These are phyloP conservation scores for Articulospora tetracladia DNA, from an alignment of 495 filamentous ascomycete genomes.

Conservation along the genomic window DNA sequence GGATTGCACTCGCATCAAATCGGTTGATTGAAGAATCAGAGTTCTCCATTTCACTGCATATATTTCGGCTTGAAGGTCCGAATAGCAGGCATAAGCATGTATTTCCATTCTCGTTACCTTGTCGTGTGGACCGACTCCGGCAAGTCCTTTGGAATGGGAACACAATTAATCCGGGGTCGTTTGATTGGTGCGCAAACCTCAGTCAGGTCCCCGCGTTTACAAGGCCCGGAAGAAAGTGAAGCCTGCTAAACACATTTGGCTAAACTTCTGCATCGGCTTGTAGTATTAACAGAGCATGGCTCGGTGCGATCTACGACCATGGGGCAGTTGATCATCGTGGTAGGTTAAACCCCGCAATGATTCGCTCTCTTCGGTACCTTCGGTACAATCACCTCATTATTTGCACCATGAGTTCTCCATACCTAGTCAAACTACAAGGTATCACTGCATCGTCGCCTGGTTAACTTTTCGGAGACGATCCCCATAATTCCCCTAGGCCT, in stretches of 20 bases:
- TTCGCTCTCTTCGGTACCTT: not conserved
- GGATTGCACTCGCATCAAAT: not conserved
- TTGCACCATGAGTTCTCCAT: not conserved
- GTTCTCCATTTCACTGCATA: not conserved
- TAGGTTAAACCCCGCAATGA: not conserved
- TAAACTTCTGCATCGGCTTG: not conserved
- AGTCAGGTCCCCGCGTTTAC: not conserved
- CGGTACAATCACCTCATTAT: not conserved
- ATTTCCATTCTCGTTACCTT: not conserved
- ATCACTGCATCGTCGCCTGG: not conserved
- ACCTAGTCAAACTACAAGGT: not conserved
- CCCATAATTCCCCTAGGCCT: not conserved
- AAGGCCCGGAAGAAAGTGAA: not conserved
- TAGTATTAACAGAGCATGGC: not conserved
- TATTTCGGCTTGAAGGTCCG: not conserved
- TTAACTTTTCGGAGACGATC: not conserved
- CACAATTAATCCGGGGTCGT: not conserved
- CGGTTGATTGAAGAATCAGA: not conserved
- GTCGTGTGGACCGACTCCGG: not conserved
- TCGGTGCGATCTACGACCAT: not conserved
- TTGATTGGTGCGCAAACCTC: constrained; percentile 2
- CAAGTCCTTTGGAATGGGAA: not conserved
- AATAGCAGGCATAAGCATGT: not conserved
- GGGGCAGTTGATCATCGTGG: not conserved
- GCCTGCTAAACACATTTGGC: not conserved